Evolutionary conservation across 192 early-diverging fungal genomes (phyloP).

Genomic region (Podila verticillata): DNA sequence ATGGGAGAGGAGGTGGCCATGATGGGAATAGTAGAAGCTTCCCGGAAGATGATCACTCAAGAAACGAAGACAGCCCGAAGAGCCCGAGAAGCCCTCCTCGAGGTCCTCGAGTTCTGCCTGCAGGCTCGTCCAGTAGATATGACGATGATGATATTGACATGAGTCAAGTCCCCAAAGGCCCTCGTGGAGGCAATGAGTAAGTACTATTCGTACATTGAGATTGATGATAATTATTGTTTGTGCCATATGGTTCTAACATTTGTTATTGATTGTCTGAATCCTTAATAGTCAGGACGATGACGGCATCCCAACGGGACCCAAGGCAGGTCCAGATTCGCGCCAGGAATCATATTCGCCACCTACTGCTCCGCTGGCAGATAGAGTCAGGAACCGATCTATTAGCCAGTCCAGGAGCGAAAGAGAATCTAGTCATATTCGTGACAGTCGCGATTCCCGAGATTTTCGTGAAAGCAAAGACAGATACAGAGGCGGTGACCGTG

Average conservation of each 20-base stretch:
- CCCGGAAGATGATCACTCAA: neutral
- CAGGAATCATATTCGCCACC: conserved; percentile 33
- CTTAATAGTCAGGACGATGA: conserved; percentile 19
- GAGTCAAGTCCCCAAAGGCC: conserved; percentile 47
- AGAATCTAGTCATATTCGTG: neutral
- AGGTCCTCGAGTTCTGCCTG: neutral
- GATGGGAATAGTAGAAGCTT: neutral
- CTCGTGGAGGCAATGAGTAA: conserved; percentile 35
- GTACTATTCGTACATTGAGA: neutral
- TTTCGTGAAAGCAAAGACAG: conserved; percentile 1
- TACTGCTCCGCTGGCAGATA: conserved; percentile 33
- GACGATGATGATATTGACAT: conserved; percentile 43
- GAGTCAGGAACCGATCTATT: conserved; percentile 30
- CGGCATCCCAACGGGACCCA: conserved; percentile 33
- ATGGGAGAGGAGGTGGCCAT: conserved; percentile 12
- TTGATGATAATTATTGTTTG: neutral
- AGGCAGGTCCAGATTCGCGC: conserved; percentile 17
- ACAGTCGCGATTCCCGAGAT: neutral
- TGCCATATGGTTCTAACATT: neutral
- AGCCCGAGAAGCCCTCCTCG: neutral
- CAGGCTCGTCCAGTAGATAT: conserved; percentile 6
- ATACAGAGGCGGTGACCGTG: conserved; percentile 9
- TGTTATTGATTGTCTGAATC: neutral
- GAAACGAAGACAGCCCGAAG: neutral
- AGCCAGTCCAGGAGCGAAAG: conserved; percentile 24